A percentile compares a stretch with the other conserved stretches of the same genome.
phyloP scores from a whole-genome alignment of 1,139 yeast species.

The Candida glucosophila region DNA sequence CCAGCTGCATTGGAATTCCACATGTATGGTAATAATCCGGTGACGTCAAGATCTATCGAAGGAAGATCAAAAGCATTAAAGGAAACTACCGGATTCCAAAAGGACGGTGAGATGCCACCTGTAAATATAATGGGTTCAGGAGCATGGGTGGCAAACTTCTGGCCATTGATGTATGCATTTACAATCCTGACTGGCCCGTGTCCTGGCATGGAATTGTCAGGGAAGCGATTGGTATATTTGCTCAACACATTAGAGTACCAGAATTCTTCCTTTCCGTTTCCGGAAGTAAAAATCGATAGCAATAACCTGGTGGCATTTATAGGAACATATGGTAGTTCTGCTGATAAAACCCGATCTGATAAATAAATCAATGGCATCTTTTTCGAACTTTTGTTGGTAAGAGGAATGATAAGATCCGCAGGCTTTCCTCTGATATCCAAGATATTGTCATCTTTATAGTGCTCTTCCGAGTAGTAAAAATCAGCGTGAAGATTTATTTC shows the following conservation, averaged over 20 bases:
- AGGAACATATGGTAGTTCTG: conserved; percentile 31
- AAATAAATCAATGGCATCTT: conserved; percentile 36
- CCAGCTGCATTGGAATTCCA: conserved; percentile 36
- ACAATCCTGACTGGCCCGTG: conserved; percentile 59
- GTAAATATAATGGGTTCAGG: conserved; percentile 63
- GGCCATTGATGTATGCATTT: conserved; percentile 42
- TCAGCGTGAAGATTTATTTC: conserved; percentile 42
- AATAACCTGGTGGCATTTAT: conserved; percentile 49
- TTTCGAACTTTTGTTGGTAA: conserved; percentile 15
- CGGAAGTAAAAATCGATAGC: conserved; percentile 59
- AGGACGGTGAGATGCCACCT: conserved; percentile 70
- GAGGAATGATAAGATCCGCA: conserved; percentile 25
- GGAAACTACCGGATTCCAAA: conserved; percentile 76
- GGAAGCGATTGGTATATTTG: conserved; percentile 28
- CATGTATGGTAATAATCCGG: conserved; percentile 55
- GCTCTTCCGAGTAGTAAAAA: conserved; percentile 28
- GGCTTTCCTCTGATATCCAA: too few relatives aligned
- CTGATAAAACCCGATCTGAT: conserved; percentile 29
- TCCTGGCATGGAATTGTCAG: conserved; percentile 34
- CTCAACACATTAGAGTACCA: conserved; percentile 69
- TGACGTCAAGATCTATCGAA: conserved; percentile 55
- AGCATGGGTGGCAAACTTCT: conserved; percentile 38
- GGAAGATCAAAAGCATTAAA: conserved; percentile 66
- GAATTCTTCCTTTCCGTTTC: conserved; percentile 74
- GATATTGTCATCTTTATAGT: too few relatives aligned